phyloP scores from a whole-genome alignment of 805 yeast species.

The Ogataea kodamae region DNA sequence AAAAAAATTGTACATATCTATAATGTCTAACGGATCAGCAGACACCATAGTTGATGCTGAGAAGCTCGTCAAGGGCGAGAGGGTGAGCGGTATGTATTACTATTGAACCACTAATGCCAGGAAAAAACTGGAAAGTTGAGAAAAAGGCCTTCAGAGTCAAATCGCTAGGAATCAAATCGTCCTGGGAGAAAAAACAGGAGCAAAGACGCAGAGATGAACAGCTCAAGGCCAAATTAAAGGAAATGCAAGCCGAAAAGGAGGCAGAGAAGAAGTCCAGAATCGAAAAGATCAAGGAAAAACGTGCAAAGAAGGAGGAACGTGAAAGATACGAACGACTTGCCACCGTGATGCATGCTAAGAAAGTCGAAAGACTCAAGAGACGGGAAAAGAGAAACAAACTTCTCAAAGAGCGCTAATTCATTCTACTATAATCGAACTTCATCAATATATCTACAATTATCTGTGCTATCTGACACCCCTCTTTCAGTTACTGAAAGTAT shows the following conservation, averaged over 20 bases:
- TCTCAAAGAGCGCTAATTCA: conserved; percentile 74
- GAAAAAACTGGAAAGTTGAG: conserved; percentile 68
- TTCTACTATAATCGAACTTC: too few species aligned
- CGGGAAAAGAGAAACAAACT: conserved; percentile 94
- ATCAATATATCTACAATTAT: conserved; percentile 23
- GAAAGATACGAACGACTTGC: conserved; percentile 85
- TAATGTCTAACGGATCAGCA: conserved; percentile 1
- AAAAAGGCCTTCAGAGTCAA: conserved; percentile 66
- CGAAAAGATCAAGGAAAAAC: conserved; percentile 62
- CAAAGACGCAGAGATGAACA: conserved; percentile 64
- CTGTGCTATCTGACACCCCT: conserved; percentile 37
- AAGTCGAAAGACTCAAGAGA: conserved; percentile 83
- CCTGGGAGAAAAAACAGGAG: conserved; percentile 67
- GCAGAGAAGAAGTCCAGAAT: conserved; percentile 50
- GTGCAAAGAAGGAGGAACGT: conserved; percentile 79
- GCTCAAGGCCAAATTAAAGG: conserved; percentile 64
- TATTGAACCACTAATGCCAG: conserved; percentile 25
- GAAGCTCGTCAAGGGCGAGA: conserved; percentile 27
- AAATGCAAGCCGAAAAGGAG: conserved; percentile 75
- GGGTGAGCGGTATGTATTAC: conserved; percentile 30
- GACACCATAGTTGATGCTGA: conserved; percentile 7
- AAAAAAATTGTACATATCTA: conserved; percentile 1
- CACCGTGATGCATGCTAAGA: conserved; percentile 85
- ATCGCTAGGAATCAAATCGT: conserved; percentile 53
- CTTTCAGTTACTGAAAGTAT: conserved; percentile 29